phyloP scores from a whole-genome alignment of 768 basidiomycete species.

The Gyrodon lividus region DNA sequence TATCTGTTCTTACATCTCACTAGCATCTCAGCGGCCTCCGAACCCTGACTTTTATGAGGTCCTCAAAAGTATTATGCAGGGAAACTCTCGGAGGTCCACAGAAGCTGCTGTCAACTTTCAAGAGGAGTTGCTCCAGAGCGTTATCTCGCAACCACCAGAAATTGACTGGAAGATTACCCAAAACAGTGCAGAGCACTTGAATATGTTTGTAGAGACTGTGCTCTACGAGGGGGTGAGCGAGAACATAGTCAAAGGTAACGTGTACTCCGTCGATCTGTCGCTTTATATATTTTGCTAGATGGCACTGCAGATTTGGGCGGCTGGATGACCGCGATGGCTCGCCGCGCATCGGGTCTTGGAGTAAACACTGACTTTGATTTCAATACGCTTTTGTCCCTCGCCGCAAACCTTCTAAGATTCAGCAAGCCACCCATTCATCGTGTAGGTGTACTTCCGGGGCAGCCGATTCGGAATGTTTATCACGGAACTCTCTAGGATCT shows the following conservation, averaged over 20 bases:
- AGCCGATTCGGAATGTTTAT: background rate
- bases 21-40: constrained; percentile 41
- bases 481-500: constrained; percentile 49
- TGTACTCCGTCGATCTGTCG: constrained; percentile 17
- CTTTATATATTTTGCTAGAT: background rate
- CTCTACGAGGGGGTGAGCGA: constrained; percentile 51
- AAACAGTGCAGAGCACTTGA: constrained; percentile 54
- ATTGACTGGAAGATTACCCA: constrained; percentile 51
- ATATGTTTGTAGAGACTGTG: constrained; percentile 55
- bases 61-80: constrained; percentile 46
- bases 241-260: constrained; percentile 56
- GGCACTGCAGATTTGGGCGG: constrained; percentile 50
- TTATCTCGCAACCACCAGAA: constrained; percentile 47
- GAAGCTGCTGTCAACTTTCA: constrained; percentile 35
- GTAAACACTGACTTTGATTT: constrained; percentile 40
- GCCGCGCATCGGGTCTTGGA: constrained; percentile 34
- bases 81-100: constrained; percentile 33
- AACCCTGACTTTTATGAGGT: constrained; percentile 51
- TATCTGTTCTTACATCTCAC: constrained; percentile 1
- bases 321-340: constrained; percentile 50
- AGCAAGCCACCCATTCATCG: constrained; percentile 44
- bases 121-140: constrained; percentile 57
- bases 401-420: constrained; percentile 52
- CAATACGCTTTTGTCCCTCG: constrained; percentile 53
- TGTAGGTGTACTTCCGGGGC: background rate